Conservation (phyloP, 2,329 filamentous ascomycete genomes). For the Colletotrichum abscissum region DNA sequence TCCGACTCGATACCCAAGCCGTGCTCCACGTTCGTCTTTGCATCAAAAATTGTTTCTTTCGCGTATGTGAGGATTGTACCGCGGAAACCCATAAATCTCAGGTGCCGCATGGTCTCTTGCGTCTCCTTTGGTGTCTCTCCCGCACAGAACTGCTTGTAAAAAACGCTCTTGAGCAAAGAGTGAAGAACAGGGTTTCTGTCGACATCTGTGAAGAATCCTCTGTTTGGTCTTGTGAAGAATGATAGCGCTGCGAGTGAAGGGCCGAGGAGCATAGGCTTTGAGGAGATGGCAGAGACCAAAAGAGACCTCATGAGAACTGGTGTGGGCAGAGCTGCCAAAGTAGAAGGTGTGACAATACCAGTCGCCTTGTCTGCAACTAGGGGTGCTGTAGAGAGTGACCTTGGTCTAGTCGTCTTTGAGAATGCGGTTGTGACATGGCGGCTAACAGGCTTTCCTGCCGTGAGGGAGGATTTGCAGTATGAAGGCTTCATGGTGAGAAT, state of each 20-base stretch:
- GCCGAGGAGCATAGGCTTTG: constrained; percentile 14
- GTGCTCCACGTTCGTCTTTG: constrained; percentile 59
- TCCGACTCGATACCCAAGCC: constrained; percentile 53
- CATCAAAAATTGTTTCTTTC: constrained; percentile 79
- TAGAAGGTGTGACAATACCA: background rate
- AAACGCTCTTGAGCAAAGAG: constrained; percentile 79
- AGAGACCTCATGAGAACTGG: constrained; percentile 18
- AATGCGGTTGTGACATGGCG: background rate
- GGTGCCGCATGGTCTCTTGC: constrained; percentile 67
- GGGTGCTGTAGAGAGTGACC: constrained; percentile 8
- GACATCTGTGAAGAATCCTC: constrained; percentile 64
- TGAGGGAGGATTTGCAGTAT: constrained; percentile 7
- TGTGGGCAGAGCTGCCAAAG: constrained; percentile 20
- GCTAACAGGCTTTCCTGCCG: constrained; percentile 1
- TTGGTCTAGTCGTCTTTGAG: background rate
- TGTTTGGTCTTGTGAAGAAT: constrained; percentile 22
- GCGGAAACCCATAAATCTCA: constrained; percentile 81
- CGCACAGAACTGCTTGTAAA: constrained; percentile 92
- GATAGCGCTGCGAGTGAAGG: constrained; percentile 8
- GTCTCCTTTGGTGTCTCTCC: constrained; percentile 81
- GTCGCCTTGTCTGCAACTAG: constrained; percentile 1
- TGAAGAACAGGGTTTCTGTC: constrained; percentile 80
- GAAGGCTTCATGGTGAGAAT: background rate
- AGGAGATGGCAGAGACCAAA: constrained; percentile 17
- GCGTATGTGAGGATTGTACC: constrained; percentile 90